Conservation (phyloP, 192 early-diverging fungal genomes). For the Coemansia sp. region DNA sequence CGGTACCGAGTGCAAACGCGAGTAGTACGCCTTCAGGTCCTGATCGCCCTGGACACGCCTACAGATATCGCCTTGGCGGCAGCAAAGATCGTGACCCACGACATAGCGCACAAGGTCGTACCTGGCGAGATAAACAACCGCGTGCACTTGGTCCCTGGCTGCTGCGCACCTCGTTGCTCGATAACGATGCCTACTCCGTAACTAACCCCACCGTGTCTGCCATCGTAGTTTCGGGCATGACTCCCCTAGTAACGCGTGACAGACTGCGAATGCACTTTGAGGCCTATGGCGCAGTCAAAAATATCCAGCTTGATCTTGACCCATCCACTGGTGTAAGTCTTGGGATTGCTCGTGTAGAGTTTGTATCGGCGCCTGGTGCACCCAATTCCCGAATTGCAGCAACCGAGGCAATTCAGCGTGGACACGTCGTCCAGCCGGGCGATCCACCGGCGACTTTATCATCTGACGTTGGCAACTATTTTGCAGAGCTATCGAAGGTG, state of each 20-base stretch:
- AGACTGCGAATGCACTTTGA: constrained; percentile 43
- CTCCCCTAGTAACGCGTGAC: constrained; percentile 43
- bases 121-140: constrained; percentile 28
- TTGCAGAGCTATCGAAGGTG: constrained; percentile 7
- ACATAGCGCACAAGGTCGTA: constrained; percentile 8
- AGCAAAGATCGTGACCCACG: constrained; percentile 29
- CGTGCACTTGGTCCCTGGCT: constrained; percentile 1
- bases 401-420: constrained; percentile 26
- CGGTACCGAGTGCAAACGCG: neutral
- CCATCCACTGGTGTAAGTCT: constrained; percentile 53
- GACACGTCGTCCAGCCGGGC: constrained; percentile 21
- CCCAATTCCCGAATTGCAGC: constrained; percentile 46
- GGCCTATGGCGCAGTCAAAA: constrained; percentile 39
- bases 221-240: constrained; percentile 44
- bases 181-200: constrained; percentile 31
- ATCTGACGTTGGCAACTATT: constrained; percentile 29
- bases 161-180: constrained; percentile 39
- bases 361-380: constrained; percentile 20
- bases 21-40: neutral
- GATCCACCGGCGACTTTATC: constrained; percentile 29
- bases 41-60: neutral
- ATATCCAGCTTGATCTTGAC: constrained; percentile 40
- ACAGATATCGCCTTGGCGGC: neutral
- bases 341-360: constrained; percentile 48
- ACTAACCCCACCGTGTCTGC: constrained; percentile 10